Base-by-base conservation (phyloP, 2,329 filamentous ascomycete genomes). In the Helicocarpus griseus region DNA sequence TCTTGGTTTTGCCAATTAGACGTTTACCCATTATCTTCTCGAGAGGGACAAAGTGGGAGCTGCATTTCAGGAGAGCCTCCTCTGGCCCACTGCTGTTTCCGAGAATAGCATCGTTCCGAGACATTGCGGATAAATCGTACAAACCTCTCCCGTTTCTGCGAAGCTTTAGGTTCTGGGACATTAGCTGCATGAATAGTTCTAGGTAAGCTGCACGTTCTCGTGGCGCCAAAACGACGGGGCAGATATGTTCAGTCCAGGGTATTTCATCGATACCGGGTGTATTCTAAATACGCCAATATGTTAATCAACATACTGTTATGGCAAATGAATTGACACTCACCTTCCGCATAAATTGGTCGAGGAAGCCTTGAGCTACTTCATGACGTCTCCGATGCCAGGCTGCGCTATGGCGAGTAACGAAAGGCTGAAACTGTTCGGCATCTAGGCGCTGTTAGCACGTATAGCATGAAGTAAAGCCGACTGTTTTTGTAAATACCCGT, bases 391-490 rank as follows among this genome's bases (percentile, higher is more conserved):
- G 53, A 55, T 82, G 76, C 75, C 78, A 79, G 5, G 71, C 68
- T 5, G 72, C 60, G 2, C 79, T 81, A 11, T 72, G 70, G 2
- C 68, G 60, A 26, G 76, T 66, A 1, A 73, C 69, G 57, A 76
- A 79, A 0, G 74, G 69, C 4, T 79, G 68, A 54, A 85, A 83
- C 3, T 70, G 65, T 57, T 85, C 81, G 1, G 77, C 74, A 33
- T 69, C 71, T 56, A 67, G 56, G 52, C 31, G 39, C n/a, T n/a
- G 38, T 63, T 54, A 57, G 45, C 58, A 58, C 46, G 58, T 43
- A 5, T 14, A 29, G 55, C 48, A 49, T 48, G 6, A 45, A 49
- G 13, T 13, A 43, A 19, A 36, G 7, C n/a, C n/a, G 11, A 21
- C 2, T 14, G 9, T 39, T 7, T 45, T 8, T 21, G 26, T 4